Evolutionary conservation across 495 filamentous ascomycete species (phyloP), one percentile per base, ranked within the genome.

Genomic region (Xylaria nigripes): DNA sequence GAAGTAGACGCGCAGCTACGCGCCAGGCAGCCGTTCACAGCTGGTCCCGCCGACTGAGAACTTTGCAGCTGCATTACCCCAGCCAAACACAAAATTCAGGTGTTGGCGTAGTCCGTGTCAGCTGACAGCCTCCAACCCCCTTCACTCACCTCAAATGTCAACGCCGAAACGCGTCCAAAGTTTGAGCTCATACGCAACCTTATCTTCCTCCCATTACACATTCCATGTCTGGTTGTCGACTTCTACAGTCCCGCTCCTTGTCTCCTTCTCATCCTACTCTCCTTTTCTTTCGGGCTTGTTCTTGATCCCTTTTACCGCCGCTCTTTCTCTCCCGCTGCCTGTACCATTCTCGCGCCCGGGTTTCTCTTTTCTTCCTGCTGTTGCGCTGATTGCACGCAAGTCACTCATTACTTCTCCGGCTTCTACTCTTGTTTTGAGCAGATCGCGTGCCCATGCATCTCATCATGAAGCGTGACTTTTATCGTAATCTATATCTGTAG

Each of bases 401-500:
- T 19, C 19, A 16, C 30, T 19, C 19, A 18, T 32, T 9, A 24
- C 34, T n/a, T 36, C 42, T 7, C 45, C 29, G n/a, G 46, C n/a
- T 44, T 25, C 30, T 32, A 36, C 46, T n/a, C 27, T 45, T 36
- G 27, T 16, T 24, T 55, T 36, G 32, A 23, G 46, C 24, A 3
- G 53, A 25, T 46, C 13, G 27, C 18, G 34, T 55, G 25, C 9
- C 44, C 19, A 50, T 50, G 38, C 48, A 45, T 56, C 45, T 54
- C 49, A 54, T 32, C 34, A 54, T 54, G 50, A 54, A 44, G 46
- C 36, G 15, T 25, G 38, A 43, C 13, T 36, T 50, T 55, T 46
- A 12, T 49, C 40, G 41, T 66, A 61, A 59, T 58, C 51, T 36
- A 42, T 57, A 52, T 55, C 52, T 53, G 51, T 58, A 45, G 56